Conservation (phyloP, 768 basidiomycete genomes). For the Panaeolus cyanescens region DNA sequence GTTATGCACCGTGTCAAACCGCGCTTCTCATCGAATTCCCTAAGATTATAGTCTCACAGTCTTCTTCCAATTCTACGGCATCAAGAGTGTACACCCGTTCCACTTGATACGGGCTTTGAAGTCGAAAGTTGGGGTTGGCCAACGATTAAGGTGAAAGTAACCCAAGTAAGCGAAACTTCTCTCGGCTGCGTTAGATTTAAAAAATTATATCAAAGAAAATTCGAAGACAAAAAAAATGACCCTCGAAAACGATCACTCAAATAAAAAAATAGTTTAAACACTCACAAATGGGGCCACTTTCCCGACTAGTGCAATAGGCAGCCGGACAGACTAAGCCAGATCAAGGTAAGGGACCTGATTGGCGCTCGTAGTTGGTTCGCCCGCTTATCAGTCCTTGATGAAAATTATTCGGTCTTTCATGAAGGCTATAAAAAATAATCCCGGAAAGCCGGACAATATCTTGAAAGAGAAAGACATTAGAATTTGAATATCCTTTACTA, state of each 20-base stretch:
- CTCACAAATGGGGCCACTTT: neutral
- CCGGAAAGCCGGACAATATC: conserved; percentile 1
- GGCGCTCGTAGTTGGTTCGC: conserved; percentile 14
- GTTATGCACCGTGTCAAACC: neutral
- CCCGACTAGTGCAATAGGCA: neutral
- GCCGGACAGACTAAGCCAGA: neutral
- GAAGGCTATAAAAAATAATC: neutral
- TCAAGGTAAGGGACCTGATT: conserved; percentile 13
- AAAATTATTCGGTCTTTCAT: neutral
- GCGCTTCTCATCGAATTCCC: neutral
- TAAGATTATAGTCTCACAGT: too few species aligned
- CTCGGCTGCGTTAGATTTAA: too few species aligned
- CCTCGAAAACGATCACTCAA: neutral
- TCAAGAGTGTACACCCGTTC: too few species aligned
- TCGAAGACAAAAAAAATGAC: too few species aligned
- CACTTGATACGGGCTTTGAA: too few species aligned
- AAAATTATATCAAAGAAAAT: too few species aligned
- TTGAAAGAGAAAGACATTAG: neutral
- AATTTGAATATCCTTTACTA: conserved; percentile 13
- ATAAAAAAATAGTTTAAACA: neutral
- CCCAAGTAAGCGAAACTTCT: too few species aligned
- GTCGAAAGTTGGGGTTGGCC: too few species aligned
- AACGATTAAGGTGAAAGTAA: too few species aligned
- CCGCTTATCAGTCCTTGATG: neutral
- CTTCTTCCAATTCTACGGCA: too few species aligned